phyloP scores from a whole-genome alignment of 2,329 filamentous ascomycete genomes.

The Penicillium paneum region DNA sequence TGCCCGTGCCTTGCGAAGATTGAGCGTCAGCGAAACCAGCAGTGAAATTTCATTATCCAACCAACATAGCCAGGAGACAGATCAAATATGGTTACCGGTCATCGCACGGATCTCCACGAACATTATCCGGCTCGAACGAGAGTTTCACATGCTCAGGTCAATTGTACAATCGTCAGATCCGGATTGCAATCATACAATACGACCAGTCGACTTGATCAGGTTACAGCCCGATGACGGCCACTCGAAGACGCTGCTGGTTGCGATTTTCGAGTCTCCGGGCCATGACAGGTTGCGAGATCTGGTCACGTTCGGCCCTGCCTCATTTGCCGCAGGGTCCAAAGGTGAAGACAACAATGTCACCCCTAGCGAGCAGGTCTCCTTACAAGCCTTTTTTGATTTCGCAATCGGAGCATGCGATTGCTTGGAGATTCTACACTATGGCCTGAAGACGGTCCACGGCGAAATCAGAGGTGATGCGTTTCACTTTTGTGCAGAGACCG shows the following conservation, averaged over 20 bases:
- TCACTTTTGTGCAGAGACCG: slow-evolving; percentile 71
- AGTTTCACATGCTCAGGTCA: slow-evolving; percentile 77
- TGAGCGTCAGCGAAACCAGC: slow-evolving; percentile 52
- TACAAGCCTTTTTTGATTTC: slow-evolving; percentile 81
- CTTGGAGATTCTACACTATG: slow-evolving; percentile 86
- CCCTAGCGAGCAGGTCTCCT: slow-evolving; percentile 60
- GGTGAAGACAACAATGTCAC: slow-evolving; percentile 45
- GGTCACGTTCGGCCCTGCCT: slow-evolving; percentile 74
- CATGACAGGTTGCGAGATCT: slow-evolving; percentile 67
- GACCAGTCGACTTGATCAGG: slow-evolving; percentile 74
- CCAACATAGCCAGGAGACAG: slow-evolving; percentile 14
- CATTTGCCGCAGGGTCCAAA: slow-evolving; percentile 58
- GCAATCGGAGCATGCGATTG: slow-evolving; percentile 84
- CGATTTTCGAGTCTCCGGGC: slow-evolving; percentile 77
- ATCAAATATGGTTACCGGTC: slow-evolving; percentile 57
- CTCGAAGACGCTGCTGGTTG: slow-evolving; percentile 67
- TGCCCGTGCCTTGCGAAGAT: slow-evolving; percentile 42
- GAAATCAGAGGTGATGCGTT: slow-evolving; percentile 90
- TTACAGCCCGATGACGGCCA: slow-evolving; percentile 67
- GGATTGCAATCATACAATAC: slow-evolving; percentile 70
- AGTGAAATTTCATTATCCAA: slow-evolving; percentile 45
- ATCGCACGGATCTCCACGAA: slow-evolving; percentile 81
- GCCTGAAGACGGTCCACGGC: slow-evolving; percentile 80
- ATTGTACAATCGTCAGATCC: slow-evolving; percentile 70
- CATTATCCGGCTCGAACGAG: slow-evolving; percentile 76